Base-by-base conservation (phyloP, 2,329 filamentous ascomycete genomes). In the Claviceps sp. region DNA sequence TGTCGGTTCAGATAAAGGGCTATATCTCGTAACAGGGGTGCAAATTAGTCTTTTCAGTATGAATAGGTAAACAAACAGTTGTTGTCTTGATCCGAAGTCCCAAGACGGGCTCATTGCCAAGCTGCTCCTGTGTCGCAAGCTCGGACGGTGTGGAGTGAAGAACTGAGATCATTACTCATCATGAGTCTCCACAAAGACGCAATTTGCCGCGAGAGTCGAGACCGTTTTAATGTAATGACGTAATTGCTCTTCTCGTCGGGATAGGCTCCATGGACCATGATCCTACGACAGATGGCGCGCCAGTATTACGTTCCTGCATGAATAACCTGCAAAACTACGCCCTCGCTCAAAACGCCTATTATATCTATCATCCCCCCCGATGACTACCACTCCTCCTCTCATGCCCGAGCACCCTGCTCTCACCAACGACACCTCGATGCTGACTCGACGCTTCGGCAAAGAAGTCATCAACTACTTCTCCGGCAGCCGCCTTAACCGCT, bases 381-480 rank as follows among this genome's bases (percentile, higher is more conserved):
- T 70, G 65, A 59, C 61, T 53, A 51, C 57, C 44, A 54, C 61
- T 46, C 56, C 55, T 5, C 56, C 60, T 50, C 52, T 73, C 56
- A 60, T 66, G 58, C 75, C 76, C 52, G 68, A 72, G 58, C 67
- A 74, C 52, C 67, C 72, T 51, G 67, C 61, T 56, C 66, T 75
- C 56, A 63, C 64, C 55, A 66, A 68, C 66, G 68, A 78, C 67
- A 70, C 75, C 66, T 80, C 77, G 13, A 88, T 89, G 81, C 73
- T 93, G 61, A 80, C 82, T 59, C 75, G 80, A 54, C 87, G 84
- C 64, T 91, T 89, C 68, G 87, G 87, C 67, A 82, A 79, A 58
- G 87, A 91, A 68, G 74, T 87, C 56, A 78, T 84, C 64, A 93
- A 91, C 69, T 93, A 93, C 77, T 93, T 90, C 69, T 81, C 85